Conservation (phyloP, 805 yeast species). For the Monosporozyma yasuniensis region DNA sequence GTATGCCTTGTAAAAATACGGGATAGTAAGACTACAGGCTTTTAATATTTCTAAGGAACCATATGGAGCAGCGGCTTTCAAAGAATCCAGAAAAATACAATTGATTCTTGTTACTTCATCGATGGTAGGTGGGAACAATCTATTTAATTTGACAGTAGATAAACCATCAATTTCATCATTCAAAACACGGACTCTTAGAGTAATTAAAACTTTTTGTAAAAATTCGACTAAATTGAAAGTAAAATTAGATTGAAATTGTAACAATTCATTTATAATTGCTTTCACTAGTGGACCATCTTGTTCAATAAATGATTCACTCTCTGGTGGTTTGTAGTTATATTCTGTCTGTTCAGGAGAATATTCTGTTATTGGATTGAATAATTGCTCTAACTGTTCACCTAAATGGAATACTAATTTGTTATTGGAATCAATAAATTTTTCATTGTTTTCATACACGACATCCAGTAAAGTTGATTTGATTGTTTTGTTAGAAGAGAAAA, state of each 20-base stretch:
- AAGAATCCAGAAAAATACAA: conserved; percentile 70
- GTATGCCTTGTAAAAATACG: conserved; percentile 86
- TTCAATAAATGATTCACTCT: conserved; percentile 8
- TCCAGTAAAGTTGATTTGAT: conserved; percentile 56
- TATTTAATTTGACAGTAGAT: conserved; percentile 60
- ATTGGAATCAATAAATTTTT: conserved; percentile 49
- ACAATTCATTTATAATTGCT: conserved; percentile 56
- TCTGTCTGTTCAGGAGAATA: conserved; percentile 88
- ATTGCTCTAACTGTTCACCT: conserved; percentile 79
- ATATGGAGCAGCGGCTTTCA: conserved; percentile 53
- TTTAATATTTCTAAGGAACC: conserved; percentile 72
- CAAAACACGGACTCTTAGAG: conserved; percentile 62
- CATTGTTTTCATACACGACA: conserved; percentile 56
- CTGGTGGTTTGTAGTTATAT: conserved; percentile 57
- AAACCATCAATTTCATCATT: conserved; percentile 43
- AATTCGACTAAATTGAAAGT: conserved; percentile 66
- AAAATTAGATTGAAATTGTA: conserved; percentile 63
- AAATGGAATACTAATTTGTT: conserved; percentile 66
- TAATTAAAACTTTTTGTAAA: conserved; percentile 69
- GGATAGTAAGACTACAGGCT: conserved; percentile 75
- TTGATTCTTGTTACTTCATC: conserved; percentile 89
- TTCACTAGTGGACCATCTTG: conserved; percentile 36
- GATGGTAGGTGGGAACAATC: conserved; percentile 86
- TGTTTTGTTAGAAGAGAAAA: conserved; percentile 38
- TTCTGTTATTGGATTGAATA: conserved; percentile 84